A percentile compares a stretch with the other conserved stretches of the same genome.
These are phyloP conservation scores for Diaporthe vaccinii DNA, from an alignment of 2,329 filamentous ascomycete genomes.

Conservation along the genomic window DNA sequence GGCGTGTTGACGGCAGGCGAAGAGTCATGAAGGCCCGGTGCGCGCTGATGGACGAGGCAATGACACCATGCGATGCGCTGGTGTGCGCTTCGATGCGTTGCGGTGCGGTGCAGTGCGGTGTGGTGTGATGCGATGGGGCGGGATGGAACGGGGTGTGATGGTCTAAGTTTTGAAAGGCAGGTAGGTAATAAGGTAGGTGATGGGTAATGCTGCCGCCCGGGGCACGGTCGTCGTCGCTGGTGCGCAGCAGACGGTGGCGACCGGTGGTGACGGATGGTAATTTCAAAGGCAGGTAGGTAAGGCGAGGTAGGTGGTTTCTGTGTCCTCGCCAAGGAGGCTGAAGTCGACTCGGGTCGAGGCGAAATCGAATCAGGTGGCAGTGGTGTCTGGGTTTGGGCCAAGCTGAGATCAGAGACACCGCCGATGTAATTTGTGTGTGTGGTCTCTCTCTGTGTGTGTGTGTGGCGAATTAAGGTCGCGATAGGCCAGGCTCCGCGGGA, in stretches of 20 bases:
- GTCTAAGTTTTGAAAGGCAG: neutral
- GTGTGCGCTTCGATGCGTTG: neutral
- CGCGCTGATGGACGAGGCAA: constrained; percentile 20
- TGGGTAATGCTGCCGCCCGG: constrained; percentile 4
- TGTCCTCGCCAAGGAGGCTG: constrained; percentile 31
- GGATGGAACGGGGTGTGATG: constrained; percentile 4
- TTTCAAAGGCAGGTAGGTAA: neutral
- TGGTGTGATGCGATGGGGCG: constrained; percentile 11
- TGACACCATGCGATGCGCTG: constrained; percentile 28
- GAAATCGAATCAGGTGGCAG: constrained; percentile 27
- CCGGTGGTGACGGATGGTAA: neutral
- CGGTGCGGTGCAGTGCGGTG: neutral
- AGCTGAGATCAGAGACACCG: constrained; percentile 37
- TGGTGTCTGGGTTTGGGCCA: constrained; percentile 29
- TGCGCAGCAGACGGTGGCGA: constrained; percentile 18
- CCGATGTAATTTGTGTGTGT: constrained; percentile 17
- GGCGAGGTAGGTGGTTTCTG: neutral
- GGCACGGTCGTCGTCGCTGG: constrained; percentile 18
- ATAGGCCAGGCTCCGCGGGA: constrained; percentile 13
- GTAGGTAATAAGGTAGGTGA: neutral
- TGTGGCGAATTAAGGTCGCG: constrained; percentile 28
- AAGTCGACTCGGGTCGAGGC: constrained; percentile 26
- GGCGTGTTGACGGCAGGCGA: constrained; percentile 17
- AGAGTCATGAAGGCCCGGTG: constrained; percentile 29
- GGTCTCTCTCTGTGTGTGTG: constrained; percentile 3